Evolutionary conservation across 257 asterid species (phyloP), one percentile per base, ranked within the genome.

Genomic region (Lantana camara): DNA sequence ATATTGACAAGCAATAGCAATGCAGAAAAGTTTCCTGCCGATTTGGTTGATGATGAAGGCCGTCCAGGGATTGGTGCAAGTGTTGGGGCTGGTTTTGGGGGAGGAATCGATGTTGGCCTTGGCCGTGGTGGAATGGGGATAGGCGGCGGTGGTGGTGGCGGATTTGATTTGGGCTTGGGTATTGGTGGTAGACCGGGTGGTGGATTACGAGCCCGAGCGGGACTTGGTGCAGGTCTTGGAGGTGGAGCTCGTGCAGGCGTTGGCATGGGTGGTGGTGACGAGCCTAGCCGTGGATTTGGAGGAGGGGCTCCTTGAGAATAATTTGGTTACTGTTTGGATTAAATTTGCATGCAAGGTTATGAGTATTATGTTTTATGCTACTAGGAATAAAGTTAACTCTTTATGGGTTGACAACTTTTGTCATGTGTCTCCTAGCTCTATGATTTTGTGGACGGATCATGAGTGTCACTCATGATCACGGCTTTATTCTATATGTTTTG

Each of bases 81-180:
- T 9, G 69, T 20, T 9, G 79, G 72, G 5, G 75, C 64, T 16
- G 68, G 68, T 63, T 74, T 74, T 23, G 69, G 69, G 2, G 79
- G 65, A 23, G 61, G 84, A 10, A 68, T 72, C 37, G 78, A 66
- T 48, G 35, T 68, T 3, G 57, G 61, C 9, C 48, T 64, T 22
- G 81, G 79, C 6, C 66, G 32, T 27, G 32, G 77, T 40, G 78
- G 80, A 27, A 7, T 72, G 35, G 81, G 73, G 2, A 57, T 76
- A 20, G 79, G 69, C 8, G 77, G 51, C 2, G 64, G 85, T 23
- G 38, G 76, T 0, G 75, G 85, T 7, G 80, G 82, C 41, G 68
- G 74, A 1, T 20, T 60, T 6, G 73, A 67, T 15, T 63, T 60
- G 1, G 58, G 72, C 16, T 9, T 74, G 6, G 83, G 80, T 9